Conservation (phyloP, 1,139 yeast species). For the Saccharomyces uvarum region DNA sequence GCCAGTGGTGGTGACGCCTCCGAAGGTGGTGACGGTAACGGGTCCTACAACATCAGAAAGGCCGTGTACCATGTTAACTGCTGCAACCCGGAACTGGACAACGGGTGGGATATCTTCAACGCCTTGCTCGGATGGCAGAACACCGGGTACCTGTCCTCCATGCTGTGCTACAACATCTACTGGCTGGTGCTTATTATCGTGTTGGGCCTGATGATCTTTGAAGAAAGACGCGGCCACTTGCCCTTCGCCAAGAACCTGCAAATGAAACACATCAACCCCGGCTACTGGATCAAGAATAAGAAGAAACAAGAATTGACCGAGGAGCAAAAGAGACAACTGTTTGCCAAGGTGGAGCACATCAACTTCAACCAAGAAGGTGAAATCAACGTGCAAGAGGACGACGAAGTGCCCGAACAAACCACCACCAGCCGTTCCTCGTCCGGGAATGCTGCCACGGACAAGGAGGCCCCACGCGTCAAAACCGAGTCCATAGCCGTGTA, state of each 20-base stretch:
- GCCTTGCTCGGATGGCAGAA: conserved; percentile 87
- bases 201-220: conserved; percentile 55
- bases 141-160: conserved; percentile 83
- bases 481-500: neutral
- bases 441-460: neutral
- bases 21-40: conserved; percentile 86
- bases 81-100: conserved; percentile 81
- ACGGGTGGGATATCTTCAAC: conserved; percentile 91
- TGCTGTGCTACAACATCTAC: conserved; percentile 72
- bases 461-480: neutral
- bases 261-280: conserved; percentile 56
- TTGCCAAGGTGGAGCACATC: conserved; percentile 37
- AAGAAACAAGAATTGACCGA: conserved; percentile 51
- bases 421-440: neutral
- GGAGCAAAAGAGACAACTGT: conserved; percentile 48
- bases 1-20: conserved; percentile 83
- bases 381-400: conserved; percentile 15
- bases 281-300: conserved; percentile 63
- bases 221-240: conserved; percentile 60
- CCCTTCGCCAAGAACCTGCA: conserved; percentile 50
- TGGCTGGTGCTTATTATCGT: conserved; percentile 59
- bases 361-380: conserved; percentile 34
- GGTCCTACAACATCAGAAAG: conserved; percentile 69
- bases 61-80: conserved; percentile 93
- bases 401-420: neutral